Base-by-base conservation (phyloP, 179 eudicot genomes). In the Actinidia chinensis region DNA sequence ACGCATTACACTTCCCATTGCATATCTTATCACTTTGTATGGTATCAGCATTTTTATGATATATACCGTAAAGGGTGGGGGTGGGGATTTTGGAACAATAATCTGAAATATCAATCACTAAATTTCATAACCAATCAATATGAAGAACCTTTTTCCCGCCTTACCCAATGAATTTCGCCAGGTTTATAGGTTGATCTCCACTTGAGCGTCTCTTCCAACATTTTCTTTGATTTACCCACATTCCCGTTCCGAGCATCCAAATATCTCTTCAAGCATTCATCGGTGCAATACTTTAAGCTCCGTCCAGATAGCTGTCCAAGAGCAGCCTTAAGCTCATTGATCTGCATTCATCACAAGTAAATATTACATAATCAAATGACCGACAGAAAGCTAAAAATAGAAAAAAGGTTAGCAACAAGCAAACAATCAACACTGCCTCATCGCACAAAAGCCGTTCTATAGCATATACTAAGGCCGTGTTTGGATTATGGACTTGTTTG, bases 141-240 rank as follows among this genome's bases (percentile, higher is more conserved):
- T 44, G 18, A 46, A 17, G 17, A 61, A 47, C 25, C 47, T 56
- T 63, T 48, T 28, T 8, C 40, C 76, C 48, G 8, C 78, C 86
- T 79, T 80, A 89, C 94, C 94, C 94, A 90, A 33, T 84, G 89
- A 36, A 87, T 89, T 81, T 90, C 92, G 83, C 89, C 92, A 47
- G 94, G 94, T 73, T 89, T 90, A 66, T 68, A 90, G 40, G 84
- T 80, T 47, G 88, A 79, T 78, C 94, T 87, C 94, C 94, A 90
- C 55, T 78, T 80, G 22, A 90, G 76, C 1, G 94, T 80, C 56
- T 89, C 94, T 76, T 90, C 87, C 84, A 90, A 65, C 94, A 90
- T 89, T 80, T 89, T 90, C 86, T 82, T 89, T 18, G 94, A 78
- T 78, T 90, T 87, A 44, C 86, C 92, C 17, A 87, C 87, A 66